Evolutionary conservation across 306 rosid genomes (phyloP).

Genomic region (Quercus rubra): DNA sequence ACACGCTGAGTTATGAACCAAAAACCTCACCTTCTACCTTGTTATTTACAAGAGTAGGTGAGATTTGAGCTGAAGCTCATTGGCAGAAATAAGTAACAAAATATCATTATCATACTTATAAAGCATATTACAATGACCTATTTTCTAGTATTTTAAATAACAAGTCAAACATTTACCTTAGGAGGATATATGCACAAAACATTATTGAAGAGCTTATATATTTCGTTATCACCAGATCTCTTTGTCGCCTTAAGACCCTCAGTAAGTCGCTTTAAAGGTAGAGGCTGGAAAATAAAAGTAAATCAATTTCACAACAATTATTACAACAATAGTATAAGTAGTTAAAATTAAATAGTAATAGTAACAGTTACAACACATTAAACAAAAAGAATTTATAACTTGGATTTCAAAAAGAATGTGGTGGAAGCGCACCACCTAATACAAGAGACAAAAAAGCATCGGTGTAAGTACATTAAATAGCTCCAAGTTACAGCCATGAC

Average conservation of each 20-base stretch:
- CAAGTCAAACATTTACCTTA: constrained; percentile 47
- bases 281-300: constrained; percentile 54
- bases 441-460: background rate
- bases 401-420: background rate
- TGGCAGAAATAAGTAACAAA: background rate
- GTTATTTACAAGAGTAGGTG: no score
- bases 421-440: background rate
- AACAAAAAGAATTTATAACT: background rate
- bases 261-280: constrained; percentile 74
- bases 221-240: constrained; percentile 66
- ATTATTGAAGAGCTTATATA: constrained; percentile 80
- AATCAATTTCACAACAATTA: constrained; percentile 13
- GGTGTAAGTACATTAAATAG: background rate
- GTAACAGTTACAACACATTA: background rate
- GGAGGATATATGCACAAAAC: constrained; percentile 71
- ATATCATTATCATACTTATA: background rate
- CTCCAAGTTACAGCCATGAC: background rate
- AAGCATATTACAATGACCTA: background rate
- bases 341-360: background rate
- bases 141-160: background rate
- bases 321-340: background rate
- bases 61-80: no score
- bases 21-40: no score
- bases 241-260: constrained; percentile 73
- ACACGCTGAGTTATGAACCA: no score